Conservation (phyloP, 176 grass and related monocot species). For the Calamus simplicifolius region DNA sequence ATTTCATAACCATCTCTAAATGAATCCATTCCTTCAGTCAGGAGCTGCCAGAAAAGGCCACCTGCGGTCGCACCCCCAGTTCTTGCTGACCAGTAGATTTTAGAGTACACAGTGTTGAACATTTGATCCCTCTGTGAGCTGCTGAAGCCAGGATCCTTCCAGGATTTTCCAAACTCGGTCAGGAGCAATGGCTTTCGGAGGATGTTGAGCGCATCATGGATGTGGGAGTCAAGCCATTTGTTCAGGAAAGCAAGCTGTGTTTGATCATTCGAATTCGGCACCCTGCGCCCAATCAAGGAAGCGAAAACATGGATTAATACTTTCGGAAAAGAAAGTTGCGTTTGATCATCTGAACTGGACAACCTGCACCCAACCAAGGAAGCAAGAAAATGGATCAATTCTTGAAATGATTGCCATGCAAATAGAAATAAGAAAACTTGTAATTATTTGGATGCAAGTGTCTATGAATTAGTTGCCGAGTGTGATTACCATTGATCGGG, state of each 20-base stretch:
- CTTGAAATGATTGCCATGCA: neutral
- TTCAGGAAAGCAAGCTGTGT: slow-evolving; percentile 56
- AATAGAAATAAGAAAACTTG: too few relatives aligned
- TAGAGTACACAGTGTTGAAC: slow-evolving; percentile 55
- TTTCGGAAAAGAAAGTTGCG: slow-evolving; percentile 55
- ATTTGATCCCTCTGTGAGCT: slow-evolving; percentile 44
- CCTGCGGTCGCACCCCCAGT: slow-evolving; percentile 43
- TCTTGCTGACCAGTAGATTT: slow-evolving; percentile 61
- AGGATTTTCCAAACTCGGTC: slow-evolving; percentile 76
- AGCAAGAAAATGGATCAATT: too few relatives aligned
- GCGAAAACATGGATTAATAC: too few relatives aligned
- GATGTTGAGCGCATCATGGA: slow-evolving; percentile 39
- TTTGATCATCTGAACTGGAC: slow-evolving; percentile 21
- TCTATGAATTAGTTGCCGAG: too few relatives aligned
- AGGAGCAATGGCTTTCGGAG: slow-evolving; percentile 74
- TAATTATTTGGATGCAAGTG: too few relatives aligned
- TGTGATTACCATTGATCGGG: slow-evolving; percentile 71
- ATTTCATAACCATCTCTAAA: slow-evolving; percentile 85
- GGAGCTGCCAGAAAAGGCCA: slow-evolving; percentile 81
- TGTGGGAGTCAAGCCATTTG: slow-evolving; percentile 67
- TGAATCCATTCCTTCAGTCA: slow-evolving; percentile 75
- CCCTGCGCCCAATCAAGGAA: too few relatives aligned
- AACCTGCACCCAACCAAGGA: slow-evolving; percentile 27
- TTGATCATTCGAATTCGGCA: slow-evolving; percentile 15
- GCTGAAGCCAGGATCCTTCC: slow-evolving; percentile 59